phyloP scores from a whole-genome alignment of 2,329 filamentous ascomycete species.

The Eurotiales sp. region DNA sequence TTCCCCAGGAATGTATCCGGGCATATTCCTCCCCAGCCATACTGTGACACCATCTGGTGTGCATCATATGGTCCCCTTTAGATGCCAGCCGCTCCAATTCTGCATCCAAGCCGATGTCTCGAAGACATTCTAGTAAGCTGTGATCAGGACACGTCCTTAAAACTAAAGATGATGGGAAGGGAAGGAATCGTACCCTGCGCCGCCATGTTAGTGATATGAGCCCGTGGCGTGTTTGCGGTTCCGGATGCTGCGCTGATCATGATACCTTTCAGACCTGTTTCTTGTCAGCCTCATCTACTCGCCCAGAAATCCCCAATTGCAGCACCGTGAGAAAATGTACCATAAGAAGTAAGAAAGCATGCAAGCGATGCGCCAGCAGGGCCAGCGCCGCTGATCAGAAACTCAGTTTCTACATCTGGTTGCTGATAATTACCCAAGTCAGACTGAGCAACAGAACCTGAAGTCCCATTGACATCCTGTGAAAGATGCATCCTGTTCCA shows the following conservation, averaged over 20 bases:
- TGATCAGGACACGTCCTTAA: not conserved
- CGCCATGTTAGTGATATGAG: constrained; percentile 60
- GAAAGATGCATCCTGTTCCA: too few species aligned
- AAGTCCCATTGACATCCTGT: too few species aligned
- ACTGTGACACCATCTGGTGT: constrained; percentile 49
- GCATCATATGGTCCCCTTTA: constrained; percentile 43
- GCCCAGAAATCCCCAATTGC: too few species aligned
- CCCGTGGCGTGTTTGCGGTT: constrained; percentile 55
- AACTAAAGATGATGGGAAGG: too few species aligned
- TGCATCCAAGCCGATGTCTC: constrained; percentile 50
- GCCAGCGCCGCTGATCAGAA: too few species aligned
- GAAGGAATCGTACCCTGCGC: constrained; percentile 28
- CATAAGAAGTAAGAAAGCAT: too few species aligned
- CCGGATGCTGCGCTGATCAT: constrained; percentile 50
- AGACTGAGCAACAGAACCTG: too few species aligned
- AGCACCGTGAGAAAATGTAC: too few species aligned
- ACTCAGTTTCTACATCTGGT: too few species aligned
- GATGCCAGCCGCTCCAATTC: constrained; percentile 34
- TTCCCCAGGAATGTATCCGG: constrained; percentile 50
- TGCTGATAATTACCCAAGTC: too few species aligned
- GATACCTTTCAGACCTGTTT: constrained; percentile 49
- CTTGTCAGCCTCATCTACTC: too few species aligned
- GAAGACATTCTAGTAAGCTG: constrained; percentile 44
- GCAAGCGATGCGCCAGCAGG: too few species aligned
- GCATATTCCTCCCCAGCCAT: constrained; percentile 54